Evolutionary conservation across 352 stramenopile genomes (phyloP), one percentile per base, ranked within the genome.

Genomic region (Nothophytophthora sp.): DNA sequence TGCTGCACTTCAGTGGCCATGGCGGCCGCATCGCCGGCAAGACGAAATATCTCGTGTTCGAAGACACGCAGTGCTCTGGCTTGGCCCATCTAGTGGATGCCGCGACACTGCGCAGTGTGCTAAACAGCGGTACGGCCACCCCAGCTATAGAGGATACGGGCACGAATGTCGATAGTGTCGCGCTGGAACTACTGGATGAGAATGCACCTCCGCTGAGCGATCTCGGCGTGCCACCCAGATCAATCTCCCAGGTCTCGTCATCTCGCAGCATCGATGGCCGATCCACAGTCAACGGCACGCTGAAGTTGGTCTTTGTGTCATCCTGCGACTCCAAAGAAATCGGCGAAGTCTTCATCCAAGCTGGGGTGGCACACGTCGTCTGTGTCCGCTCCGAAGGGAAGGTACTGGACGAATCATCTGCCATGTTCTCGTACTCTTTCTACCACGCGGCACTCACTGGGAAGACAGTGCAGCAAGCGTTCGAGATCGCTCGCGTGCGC

Each of bases 221-320:
- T 16, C 33, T 40, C 15, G 41, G 41, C 0, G 40, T 50, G 4
- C 41, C 34, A n/a, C 16, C 32, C 18, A 53, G 47, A 12, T 54
- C 45, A 32, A 13, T 24, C 9, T 63, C 51, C 29, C 48, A 49
- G 12, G 23, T 35, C 4, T 68, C 55, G 19, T 69, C 57, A 2
- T 76, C 51, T 23, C 58, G 59, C n/a, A 69, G 54, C 23, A 46
- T 42, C 22, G 55, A 60, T 39, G 49, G 68, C n/a, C 63, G 72
- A 13, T 42, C 48, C 18, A 28, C 51, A 2, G 37, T 43, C 8
- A 61, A 60, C 19, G 62, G 69, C 10, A 85, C 73, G 5, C 63
- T 92, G 28, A 92, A 90, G 55, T 61, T 92, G 18, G 79, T 92
- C 5, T 89, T 92, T 51, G 82, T 92, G 29, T 92, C 82, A 22